Evolutionary conservation across 208 protist species (phyloP), one percentile per base, ranked within the genome.

Genomic region (Leptomonas seymouri): DNA sequence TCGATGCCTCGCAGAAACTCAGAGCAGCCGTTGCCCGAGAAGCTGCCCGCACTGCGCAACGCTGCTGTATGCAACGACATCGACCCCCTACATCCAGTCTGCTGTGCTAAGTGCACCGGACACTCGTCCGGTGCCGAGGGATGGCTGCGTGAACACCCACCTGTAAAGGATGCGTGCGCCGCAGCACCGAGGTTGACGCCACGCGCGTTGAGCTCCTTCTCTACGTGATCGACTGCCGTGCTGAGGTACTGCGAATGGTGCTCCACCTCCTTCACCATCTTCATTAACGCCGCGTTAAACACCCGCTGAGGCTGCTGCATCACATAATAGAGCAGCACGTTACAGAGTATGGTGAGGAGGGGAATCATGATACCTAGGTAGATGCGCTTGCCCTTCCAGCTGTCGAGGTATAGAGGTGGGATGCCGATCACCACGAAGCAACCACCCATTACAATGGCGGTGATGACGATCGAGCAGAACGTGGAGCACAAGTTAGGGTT

Each of bases 341-440:
- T 79, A 34, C 67, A 70, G 23, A 85, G 23, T 14, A 90, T 39
- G 3, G 87, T 76, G 3, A 90, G 55, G 6, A 81, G 61, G 14
- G 77, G 77, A 11, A 89, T 64, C 75, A 93, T 85, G 27, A 86
- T 25, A 12, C 67, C 62, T 9, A 87, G 80, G 61, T 87, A 93
- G 14, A 85, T 60, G 25, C 66, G 66, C 14, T 73, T 62, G 3
- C 73, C 55, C 0, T 45, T 41, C 8, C 50, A 27, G 11, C n/a
- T 45, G 0, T 59, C 50, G 8, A 92, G 49, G 56, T 74, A 89
- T 14, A 92, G 39, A 7, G 78, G 81, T 3, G 86, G 86, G 21
- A 92, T 21, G 16, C 68, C 80, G 5, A 87, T 68, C 7, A 92
- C 16, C 7, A 86, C 36, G 21, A 82, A 76, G 34, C 74, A 81